Evolutionary conservation across 768 basidiomycete genomes (phyloP), one percentile per base, ranked within the genome.

Genomic region (Cystofilobasidium capitatum): DNA sequence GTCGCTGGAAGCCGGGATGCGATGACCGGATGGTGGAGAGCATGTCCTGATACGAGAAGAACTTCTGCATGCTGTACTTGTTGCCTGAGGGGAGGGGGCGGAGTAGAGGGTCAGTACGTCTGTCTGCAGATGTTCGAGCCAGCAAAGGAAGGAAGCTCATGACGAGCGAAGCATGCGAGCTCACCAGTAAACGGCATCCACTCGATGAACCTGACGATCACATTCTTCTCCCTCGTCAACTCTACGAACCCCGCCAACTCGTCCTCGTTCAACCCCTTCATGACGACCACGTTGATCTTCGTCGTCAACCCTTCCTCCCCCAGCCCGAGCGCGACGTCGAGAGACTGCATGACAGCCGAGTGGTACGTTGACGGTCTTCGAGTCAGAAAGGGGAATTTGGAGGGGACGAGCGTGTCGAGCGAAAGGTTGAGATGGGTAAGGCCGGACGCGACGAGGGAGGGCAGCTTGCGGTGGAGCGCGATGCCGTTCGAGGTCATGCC

Each of bases 171-270:
- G 1, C 5, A 12, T 33, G 2, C 8, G 16, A 26, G 73, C 76
- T 70, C 70, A 88, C 87, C 91, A 71, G 85, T 87, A 75, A 94
- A 94, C 14, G 91, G 89, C 91, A 94, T 93, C 74, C 88, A 93
- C 76, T 92, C 90, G 66, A 92, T 93, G 76, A 93, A 91, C 42
- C 91, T 83, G 45, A 91, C 84, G 44, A 84, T 88, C 31, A 91
- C 76, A 2, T 78, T 76, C 54, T 80, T 80, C 54, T 86, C 78
- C 71, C 82, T 83, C 6, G 88, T 88, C 77, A 92, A 79, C 72
- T 86, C 83, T 45, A 90, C 84, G 73, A 93, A 92, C 66, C 87
- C 86, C 2, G 84, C 74, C 16, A 90, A 79, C 76, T 93, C 89
- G n/a, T 79, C 76, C 72, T 91, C 88, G 72, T 93, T 93, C 36